A percentile compares a stretch with the other conserved stretches of the same genome.
These are phyloP conservation scores for Tetrapisispora arboricola DNA, from an alignment of 805 yeast genomes.

Conservation along the genomic window DNA sequence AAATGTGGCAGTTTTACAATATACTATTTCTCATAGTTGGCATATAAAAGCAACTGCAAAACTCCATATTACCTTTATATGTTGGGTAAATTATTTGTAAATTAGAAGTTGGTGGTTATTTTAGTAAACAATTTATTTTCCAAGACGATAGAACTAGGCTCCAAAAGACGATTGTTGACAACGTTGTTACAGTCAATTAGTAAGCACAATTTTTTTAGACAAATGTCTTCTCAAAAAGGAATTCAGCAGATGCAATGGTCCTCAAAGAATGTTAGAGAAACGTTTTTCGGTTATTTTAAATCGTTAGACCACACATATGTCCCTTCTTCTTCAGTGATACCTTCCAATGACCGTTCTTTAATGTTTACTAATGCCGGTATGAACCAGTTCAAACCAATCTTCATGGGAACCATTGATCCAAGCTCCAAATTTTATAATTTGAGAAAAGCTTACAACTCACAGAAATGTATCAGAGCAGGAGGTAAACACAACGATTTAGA, in stretches of 20 bases:
- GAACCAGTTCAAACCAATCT: slow-evolving; percentile 98
- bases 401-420: slow-evolving; percentile 95
- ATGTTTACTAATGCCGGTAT: slow-evolving; percentile 97
- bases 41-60: neutral
- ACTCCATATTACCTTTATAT: neutral
- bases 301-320: slow-evolving; percentile 65
- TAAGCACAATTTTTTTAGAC: neutral
- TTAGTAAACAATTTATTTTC: neutral
- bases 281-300: slow-evolving; percentile 76
- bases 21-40: too few relatives aligned
- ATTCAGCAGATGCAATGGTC: slow-evolving; percentile 34
- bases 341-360: slow-evolving; percentile 94
- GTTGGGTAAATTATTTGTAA: neutral
- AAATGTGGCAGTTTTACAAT: too few relatives aligned
- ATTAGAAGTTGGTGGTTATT: neutral
- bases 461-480: slow-evolving; percentile 98
- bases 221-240: neutral
- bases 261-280: slow-evolving; percentile 53
- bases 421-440: slow-evolving; percentile 72
- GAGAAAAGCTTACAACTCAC: slow-evolving; percentile 89
- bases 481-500: slow-evolving; percentile 98
- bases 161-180: neutral
- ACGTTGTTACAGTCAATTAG: neutral
- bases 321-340: slow-evolving; percentile 89
- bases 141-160: neutral